Percentiles rank a stretch among this genome's conserved stretches.
phyloP scores from a whole-genome alignment of 1,139 yeast genomes.

The Saccharomycopsis phalli region DNA sequence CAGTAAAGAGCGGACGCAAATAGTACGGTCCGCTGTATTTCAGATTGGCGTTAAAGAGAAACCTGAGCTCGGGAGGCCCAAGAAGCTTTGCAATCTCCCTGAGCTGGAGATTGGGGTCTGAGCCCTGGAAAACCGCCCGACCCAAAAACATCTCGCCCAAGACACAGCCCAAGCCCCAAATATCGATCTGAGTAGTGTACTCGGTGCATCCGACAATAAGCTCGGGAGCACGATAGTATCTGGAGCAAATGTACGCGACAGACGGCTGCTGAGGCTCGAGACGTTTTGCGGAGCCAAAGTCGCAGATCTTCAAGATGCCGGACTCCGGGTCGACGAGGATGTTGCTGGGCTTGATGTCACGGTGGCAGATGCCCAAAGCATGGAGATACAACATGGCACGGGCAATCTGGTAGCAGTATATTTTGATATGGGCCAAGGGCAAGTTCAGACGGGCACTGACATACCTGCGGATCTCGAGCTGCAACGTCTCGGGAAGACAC shows the following conservation, averaged over 20 bases:
- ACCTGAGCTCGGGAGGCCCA: conserved; percentile 66
- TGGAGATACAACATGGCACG: conserved; percentile 77
- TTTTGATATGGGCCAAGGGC: conserved; percentile 66
- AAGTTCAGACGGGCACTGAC: conserved; percentile 48
- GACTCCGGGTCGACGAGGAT: conserved; percentile 63
- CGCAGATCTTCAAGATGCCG: conserved; percentile 65
- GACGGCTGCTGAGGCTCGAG: conserved; percentile 66
- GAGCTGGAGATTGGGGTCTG: conserved; percentile 62
- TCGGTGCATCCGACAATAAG: conserved; percentile 67
- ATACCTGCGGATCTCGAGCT: conserved; percentile 63
- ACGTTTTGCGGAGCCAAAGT: conserved; percentile 75
- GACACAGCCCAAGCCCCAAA: conserved; percentile 84
- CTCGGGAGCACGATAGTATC: conserved; percentile 81
- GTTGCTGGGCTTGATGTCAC: conserved; percentile 78
- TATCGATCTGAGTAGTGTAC: conserved; percentile 71
- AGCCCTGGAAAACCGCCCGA: conserved; percentile 75
- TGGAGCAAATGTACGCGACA: conserved; percentile 69
- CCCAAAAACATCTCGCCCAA: conserved; percentile 79
- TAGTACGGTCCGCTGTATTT: conserved; percentile 67
- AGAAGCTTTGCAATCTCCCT: conserved; percentile 68
- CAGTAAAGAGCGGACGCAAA: conserved; percentile 57
- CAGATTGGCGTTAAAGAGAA: conserved; percentile 66
- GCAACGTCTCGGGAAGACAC: conserved; percentile 72
- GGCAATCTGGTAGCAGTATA: conserved; percentile 72
- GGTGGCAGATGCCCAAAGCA: conserved; percentile 69